Base-by-base conservation (phyloP, 2,329 filamentous ascomycete species). In the Diaporthe aspalathi region DNA sequence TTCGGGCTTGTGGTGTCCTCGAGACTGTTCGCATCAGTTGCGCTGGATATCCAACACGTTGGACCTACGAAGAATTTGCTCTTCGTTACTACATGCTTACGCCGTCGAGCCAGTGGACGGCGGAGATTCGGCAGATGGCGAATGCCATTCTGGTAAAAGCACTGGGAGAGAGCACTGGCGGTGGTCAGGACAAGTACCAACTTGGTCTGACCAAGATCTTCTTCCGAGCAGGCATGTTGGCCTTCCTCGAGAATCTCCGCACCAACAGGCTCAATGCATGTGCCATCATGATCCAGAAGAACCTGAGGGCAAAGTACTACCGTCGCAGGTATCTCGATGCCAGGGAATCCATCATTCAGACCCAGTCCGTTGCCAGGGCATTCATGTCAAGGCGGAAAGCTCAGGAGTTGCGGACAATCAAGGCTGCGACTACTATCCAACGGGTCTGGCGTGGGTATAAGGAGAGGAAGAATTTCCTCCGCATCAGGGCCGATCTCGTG, bases 61-160 rank as follows among this genome's bases (percentile, higher is more conserved):
- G 96, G 97, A 98, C 96, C 0, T 99, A 98, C 79, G 96, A 99
- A 79, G 96, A 99, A 80, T 99, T 99, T 81, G 96, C 96, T 22
- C 86, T 98, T 72, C 91, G 96, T 73, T 99, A 99, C 85, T 99
- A 99, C 85, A 98, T 99, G 94, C 87, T 99, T 74, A 94, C 97
- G 60, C 94, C 92, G 65, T 98, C 96, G 5, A 87, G 88, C 22
- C 89, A 93, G 77, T 98, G 96, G 95, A 97, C 95, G 5, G 91
- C 94, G 0, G 95, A 98, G 80, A 97, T 99, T 76, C 90, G 94
- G 67, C 87, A 95, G 71, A 97, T 99, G 93, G 96, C 95, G 56
- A 94, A 97, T 80, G 92, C 92, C 24, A 99, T 99, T 77, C 83
- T 99, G 74, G 91, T 90, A 72, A 96, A 95, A 82, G 96, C 95